Conservation (phyloP, 2,329 filamentous ascomycete species). For the Teratosphaeria nubilosa region DNA sequence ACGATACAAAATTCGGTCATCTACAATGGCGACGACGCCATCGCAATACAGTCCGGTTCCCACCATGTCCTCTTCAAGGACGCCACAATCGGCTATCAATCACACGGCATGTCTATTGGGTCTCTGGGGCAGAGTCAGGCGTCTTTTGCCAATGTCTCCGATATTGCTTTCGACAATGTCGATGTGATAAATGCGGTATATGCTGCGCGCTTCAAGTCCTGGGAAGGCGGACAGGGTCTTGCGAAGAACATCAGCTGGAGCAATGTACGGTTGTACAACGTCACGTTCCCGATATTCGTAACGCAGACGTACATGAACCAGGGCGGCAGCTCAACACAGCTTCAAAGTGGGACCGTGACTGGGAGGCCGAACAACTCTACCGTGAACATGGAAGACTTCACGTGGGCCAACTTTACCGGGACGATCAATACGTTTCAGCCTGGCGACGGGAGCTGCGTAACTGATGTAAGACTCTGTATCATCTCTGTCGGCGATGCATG, state of each 20-base stretch:
- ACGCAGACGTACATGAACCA: constrained; percentile 38
- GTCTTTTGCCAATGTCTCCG: constrained; percentile 30
- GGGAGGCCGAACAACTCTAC: constrained; percentile 29
- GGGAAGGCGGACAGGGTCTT: constrained; percentile 33
- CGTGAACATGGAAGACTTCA: constrained; percentile 35
- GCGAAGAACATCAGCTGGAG: constrained; percentile 36
- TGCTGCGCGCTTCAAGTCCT: constrained; percentile 36
- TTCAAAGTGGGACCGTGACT: constrained; percentile 13
- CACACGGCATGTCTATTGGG: constrained; percentile 35
- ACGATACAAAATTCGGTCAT: constrained; percentile 23
- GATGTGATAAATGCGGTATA: constrained; percentile 34
- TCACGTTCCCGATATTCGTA: constrained; percentile 39
- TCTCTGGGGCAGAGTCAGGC: constrained; percentile 31
- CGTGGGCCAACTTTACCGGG: constrained; percentile 32
- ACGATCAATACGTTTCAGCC: constrained; percentile 34
- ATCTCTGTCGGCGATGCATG: not conserved
- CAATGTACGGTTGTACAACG: constrained; percentile 35
- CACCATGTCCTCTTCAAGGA: constrained; percentile 30
- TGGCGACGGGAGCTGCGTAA: constrained; percentile 34
- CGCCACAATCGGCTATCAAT: constrained; percentile 35
- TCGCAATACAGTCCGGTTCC: constrained; percentile 30
- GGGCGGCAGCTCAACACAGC: constrained; percentile 20
- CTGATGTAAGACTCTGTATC: constrained; percentile 15
- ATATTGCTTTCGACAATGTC: constrained; percentile 35
- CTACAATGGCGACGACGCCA: constrained; percentile 37